Conservation (phyloP, 345 rosid genomes). For the Eutrema yunnanense region DNA sequence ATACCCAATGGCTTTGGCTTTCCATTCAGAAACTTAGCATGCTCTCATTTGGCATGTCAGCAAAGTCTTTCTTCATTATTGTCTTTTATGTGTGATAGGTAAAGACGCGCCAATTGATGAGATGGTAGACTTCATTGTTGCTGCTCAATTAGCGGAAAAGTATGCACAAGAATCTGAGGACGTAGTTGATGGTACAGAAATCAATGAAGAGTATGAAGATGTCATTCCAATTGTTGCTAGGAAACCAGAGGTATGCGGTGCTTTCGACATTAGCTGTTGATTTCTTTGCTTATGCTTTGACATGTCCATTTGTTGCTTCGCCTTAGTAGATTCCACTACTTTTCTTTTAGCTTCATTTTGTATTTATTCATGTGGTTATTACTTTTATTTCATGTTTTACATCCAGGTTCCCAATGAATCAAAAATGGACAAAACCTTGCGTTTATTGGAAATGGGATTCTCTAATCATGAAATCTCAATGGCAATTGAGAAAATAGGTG, state of each 20-base stretch:
- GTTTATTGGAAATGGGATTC: slow-evolving; percentile 85
- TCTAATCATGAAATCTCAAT: slow-evolving; percentile 68
- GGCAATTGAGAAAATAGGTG: slow-evolving; percentile 78
- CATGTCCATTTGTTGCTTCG: background rate
- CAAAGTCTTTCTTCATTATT: background rate
- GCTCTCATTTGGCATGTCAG: background rate
- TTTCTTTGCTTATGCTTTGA: background rate
- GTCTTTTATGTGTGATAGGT: slow-evolving; percentile 40
- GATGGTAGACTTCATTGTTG: slow-evolving; percentile 74
- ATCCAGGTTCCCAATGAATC: slow-evolving; percentile 42
- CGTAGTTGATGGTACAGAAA: slow-evolving; percentile 24
- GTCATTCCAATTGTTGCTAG: slow-evolving; percentile 10
- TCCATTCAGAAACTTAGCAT: background rate
- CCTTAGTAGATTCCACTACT: slow-evolving; percentile 1
- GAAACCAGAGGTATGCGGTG: slow-evolving; percentile 40
- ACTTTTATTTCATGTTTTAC: background rate
- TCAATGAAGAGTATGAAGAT: slow-evolving; percentile 19
- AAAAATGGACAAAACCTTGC: slow-evolving; percentile 73
- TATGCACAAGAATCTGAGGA: slow-evolving; percentile 39
- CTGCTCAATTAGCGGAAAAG: slow-evolving; percentile 71
- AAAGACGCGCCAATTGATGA: slow-evolving; percentile 51
- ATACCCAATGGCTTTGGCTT: background rate
- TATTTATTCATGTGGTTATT: background rate
- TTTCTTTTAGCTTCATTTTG: background rate
- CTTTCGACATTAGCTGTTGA: background rate